phyloP scores from a whole-genome alignment of 1,284 basidiomycete genomes.

The Ganoderma resinaceum region DNA sequence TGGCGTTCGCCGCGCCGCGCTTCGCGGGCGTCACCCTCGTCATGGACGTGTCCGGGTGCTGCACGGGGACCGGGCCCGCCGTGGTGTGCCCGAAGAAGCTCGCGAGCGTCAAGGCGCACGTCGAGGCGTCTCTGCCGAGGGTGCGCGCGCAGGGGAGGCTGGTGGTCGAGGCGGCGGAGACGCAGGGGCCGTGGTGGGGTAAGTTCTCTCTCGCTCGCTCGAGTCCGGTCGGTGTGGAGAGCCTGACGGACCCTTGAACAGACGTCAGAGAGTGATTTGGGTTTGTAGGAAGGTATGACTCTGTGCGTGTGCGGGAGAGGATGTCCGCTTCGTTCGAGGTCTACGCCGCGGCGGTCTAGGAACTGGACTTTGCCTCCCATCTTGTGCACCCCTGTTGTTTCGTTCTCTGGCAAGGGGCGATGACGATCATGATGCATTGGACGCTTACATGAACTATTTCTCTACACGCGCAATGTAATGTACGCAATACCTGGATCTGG shows the following conservation, averaged over 20 bases:
- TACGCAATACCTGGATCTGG: not conserved
- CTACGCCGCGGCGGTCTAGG: not conserved
- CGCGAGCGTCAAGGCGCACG: not conserved
- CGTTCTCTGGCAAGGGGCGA: not conserved
- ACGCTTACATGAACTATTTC: not conserved
- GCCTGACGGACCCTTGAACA: not conserved
- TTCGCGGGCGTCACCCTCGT: slow-evolving; percentile 3
- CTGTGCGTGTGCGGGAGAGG: not conserved
- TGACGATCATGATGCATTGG: not conserved
- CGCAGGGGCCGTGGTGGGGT: not conserved
- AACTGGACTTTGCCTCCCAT: not conserved
- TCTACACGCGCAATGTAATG: too few relatives aligned
- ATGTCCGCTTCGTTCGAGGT: not conserved
- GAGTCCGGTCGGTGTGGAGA: not conserved
- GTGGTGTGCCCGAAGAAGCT: not conserved
- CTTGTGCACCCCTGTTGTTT: not conserved
- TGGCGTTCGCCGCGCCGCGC: not conserved
- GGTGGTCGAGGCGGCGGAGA: not conserved
- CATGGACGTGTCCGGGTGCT: slow-evolving; percentile 3
- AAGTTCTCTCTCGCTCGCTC: not conserved
- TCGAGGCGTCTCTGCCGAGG: not conserved
- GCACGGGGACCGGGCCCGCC: not conserved
- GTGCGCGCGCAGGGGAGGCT: not conserved
- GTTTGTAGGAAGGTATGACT: not conserved
- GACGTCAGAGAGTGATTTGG: not conserved